Conservation (phyloP, 805 yeast species). For the Candida easanensis region DNA sequence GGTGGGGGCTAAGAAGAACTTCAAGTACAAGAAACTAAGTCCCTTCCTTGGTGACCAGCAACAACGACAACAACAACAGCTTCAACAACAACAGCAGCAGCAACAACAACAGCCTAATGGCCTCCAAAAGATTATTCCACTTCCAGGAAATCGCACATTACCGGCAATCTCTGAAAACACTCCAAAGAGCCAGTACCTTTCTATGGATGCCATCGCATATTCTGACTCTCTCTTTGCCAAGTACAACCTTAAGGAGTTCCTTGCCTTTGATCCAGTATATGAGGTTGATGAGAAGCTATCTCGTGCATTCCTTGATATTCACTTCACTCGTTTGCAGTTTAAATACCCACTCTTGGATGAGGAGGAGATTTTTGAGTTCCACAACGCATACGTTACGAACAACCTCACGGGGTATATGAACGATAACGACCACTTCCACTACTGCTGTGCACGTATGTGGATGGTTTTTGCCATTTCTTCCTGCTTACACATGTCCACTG, state of each 20-base stretch:
- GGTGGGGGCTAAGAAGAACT: conserved; percentile 30
- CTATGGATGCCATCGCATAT: conserved; percentile 37
- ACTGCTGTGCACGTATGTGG: conserved; percentile 55
- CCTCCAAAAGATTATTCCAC: conserved; percentile 10
- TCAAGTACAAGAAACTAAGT: conserved; percentile 37
- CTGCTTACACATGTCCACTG: conserved; percentile 51
- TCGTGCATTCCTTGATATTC: conserved; percentile 50
- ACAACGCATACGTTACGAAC: conserved; percentile 43
- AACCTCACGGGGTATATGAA: conserved; percentile 33
- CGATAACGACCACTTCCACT: conserved; percentile 45
- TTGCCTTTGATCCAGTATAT: conserved; percentile 46
- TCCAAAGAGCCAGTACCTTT: conserved; percentile 8
- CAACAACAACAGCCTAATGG: background rate
- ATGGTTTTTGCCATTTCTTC: conserved; percentile 51
- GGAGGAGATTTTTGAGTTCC: conserved; percentile 47
- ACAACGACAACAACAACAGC: conserved; percentile 2
- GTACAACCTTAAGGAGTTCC: conserved; percentile 45
- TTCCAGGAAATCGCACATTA: conserved; percentile 14
- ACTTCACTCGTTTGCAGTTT: conserved; percentile 52
- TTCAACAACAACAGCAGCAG: conserved; percentile 2
- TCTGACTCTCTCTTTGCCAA: conserved; percentile 41
- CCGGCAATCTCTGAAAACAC: conserved; percentile 13
- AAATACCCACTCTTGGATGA: conserved; percentile 56
- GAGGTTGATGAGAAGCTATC: conserved; percentile 49
- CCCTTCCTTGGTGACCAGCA: conserved; percentile 29